Evolutionary conservation across 2,329 filamentous ascomycete species (phyloP).

Genomic region (Dothistroma pini): DNA sequence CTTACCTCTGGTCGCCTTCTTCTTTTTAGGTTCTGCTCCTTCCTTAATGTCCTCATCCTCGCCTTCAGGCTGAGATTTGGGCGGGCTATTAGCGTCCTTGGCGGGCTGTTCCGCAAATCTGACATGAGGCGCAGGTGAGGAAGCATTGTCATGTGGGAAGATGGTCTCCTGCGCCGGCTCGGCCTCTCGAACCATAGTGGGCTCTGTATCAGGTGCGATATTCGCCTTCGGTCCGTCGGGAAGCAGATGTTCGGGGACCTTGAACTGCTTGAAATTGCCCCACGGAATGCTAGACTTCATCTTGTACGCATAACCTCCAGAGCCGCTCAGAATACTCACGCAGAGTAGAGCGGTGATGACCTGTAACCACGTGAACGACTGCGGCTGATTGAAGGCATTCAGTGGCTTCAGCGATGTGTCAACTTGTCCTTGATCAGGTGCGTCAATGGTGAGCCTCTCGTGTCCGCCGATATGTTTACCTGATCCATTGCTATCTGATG

Average conservation of each 20-base stretch:
- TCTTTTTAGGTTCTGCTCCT: slow-evolving; percentile 39
- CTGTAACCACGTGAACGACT: neutral
- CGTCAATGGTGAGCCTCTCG: slow-evolving; percentile 18
- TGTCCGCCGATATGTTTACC: slow-evolving; percentile 15
- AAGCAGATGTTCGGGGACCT: neutral
- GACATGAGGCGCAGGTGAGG: slow-evolving; percentile 12
- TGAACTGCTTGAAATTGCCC: neutral
- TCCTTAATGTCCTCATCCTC: slow-evolving; percentile 30
- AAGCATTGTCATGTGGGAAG: slow-evolving; percentile 27
- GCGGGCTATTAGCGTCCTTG: slow-evolving; percentile 7
- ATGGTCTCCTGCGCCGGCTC: slow-evolving; percentile 37
- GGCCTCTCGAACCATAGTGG: slow-evolving; percentile 25
- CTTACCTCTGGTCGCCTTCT: slow-evolving; percentile 45
- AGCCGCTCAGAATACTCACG: neutral
- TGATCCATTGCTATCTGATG: neutral
- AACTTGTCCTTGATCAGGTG: slow-evolving; percentile 8
- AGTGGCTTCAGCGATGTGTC: neutral
- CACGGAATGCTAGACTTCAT: neutral
- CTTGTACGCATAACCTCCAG: neutral
- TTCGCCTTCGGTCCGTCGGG: neutral
- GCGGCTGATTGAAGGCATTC: neutral
- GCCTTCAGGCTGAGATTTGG: slow-evolving; percentile 21
- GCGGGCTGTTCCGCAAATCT: slow-evolving; percentile 12
- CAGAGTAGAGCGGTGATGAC: neutral
- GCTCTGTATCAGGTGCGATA: neutral